Evolutionary conservation across 768 basidiomycete species (phyloP), one percentile per base, ranked within the genome.

Genomic region (Boletus rufocinnamomeus): DNA sequence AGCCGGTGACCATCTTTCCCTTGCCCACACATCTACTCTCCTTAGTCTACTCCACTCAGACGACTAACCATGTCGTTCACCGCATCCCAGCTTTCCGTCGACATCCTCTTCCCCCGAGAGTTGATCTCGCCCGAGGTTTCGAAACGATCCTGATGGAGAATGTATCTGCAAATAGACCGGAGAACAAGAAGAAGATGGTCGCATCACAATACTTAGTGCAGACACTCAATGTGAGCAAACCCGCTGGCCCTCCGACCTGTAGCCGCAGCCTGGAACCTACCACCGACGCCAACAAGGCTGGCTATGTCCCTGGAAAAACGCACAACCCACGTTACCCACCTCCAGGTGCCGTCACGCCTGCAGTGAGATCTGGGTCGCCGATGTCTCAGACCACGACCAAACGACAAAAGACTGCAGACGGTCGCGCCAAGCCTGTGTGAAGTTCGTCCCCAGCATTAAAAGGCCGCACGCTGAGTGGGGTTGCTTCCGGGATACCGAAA

Each of bases 21-120:
- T 49, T 40, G 49, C 44, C 53, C 44, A 44, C 54, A 16, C 49
- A 27, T 9, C 34, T 49, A 30, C 49, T 60, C 43, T 52, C 55
- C 37, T 66, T 59, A 3, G 19, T 10, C 45, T 46, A 51, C 30
- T 32, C 37, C 6, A 13, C 52, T 1, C 19, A 52, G 6, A 43
- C 48, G 30, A 9, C 37, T 53, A 47, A 17, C 19, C 52, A 66
- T 68, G 59, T 19, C 54, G 34, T 44, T 66, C 40, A 5, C 34
- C 28, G 4, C 53, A 2, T n/a, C n/a, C n/a, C n/a, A n/a, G n/a
- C n/a, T n/a, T n/a, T n/a, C n/a, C 41, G 87, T 95, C 65, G 88
- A 94, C 68, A 84, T 96, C 52, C 78, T 92, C 63, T 95, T 95
- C 75, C 76, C 87, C 30, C 75, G 84, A 34, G 81, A 82, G 52